These are phyloP conservation scores for Pseudonitzschia multiseries DNA, from an alignment of 108 stramenopile species.

Conservation along the genomic window DNA sequence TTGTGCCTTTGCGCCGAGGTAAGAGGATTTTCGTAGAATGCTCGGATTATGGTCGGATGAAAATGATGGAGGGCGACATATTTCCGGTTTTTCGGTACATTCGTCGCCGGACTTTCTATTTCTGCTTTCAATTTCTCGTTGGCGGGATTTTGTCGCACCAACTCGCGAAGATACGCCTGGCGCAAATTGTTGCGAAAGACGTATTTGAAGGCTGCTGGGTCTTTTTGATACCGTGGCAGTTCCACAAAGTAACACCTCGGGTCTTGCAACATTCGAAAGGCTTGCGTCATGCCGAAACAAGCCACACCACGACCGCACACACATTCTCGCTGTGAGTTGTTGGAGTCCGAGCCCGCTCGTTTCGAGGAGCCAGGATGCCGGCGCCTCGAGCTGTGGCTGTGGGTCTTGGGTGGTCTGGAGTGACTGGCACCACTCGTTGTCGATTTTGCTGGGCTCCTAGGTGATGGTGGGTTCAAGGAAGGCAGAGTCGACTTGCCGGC, in stretches of 20 bases:
- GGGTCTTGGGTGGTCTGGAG: not conserved
- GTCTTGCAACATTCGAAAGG: slow-evolving; percentile 43
- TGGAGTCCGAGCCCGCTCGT: not conserved
- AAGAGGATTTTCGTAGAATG: slow-evolving; percentile 36
- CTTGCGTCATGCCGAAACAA: slow-evolving; percentile 41
- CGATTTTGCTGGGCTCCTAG: not conserved
- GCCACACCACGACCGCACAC: slow-evolving; percentile 36
- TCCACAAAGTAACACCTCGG: slow-evolving; percentile 34
- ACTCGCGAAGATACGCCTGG: slow-evolving; percentile 36
- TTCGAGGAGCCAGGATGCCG: not conserved
- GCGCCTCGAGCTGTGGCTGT: not conserved
- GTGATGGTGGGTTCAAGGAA: not conserved
- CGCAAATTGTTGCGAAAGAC: slow-evolving; percentile 38
- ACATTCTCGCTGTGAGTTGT: slow-evolving; percentile 18
- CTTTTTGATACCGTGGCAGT: slow-evolving; percentile 27
- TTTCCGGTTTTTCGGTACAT: slow-evolving; percentile 18
- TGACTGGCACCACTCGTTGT: not conserved
- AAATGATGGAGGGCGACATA: slow-evolving; percentile 50
- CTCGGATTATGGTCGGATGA: slow-evolving; percentile 41
- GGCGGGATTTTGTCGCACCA: slow-evolving; percentile 22
- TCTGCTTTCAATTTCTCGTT: not conserved
- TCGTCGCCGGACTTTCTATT: not conserved
- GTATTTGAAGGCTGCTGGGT: slow-evolving; percentile 33
- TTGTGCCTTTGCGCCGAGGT: slow-evolving; percentile 25
- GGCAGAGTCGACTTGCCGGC: not conserved